Conservation (phyloP, 1,139 yeast species). For the Yamadazyma jaroonii region DNA sequence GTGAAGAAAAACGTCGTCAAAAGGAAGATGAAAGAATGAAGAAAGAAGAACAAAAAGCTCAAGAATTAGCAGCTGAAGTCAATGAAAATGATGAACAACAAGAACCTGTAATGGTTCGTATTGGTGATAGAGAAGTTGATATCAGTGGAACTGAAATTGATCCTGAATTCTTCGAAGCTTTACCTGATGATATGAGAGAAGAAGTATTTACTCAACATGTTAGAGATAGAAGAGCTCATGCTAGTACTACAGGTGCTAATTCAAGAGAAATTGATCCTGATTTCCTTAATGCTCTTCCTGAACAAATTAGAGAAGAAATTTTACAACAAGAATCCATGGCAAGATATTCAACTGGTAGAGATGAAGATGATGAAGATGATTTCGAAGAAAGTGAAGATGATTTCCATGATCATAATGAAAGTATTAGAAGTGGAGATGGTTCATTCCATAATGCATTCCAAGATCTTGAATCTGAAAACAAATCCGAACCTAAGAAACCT, state of each 20-base stretch:
- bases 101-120: conserved; percentile 62
- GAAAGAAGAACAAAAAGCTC: conserved; percentile 36
- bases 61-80: conserved; percentile 22
- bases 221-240: conserved; percentile 62
- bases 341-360: conserved; percentile 30
- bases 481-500: neutral
- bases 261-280: conserved; percentile 76
- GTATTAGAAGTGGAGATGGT: conserved; percentile 7
- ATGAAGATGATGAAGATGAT: conserved; percentile 25
- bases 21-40: conserved; percentile 34
- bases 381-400: conserved; percentile 16
- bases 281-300: conserved; percentile 80
- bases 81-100: conserved; percentile 11
- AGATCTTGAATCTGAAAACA: conserved; percentile 7
- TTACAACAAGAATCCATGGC: conserved; percentile 64
- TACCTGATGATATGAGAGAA: conserved; percentile 91
- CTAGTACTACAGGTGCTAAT: conserved; percentile 39
- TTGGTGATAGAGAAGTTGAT: conserved; percentile 80
- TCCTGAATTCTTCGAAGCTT: conserved; percentile 84
- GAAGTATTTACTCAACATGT: conserved; percentile 89
- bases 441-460: conserved; percentile 10
- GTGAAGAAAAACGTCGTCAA: conserved; percentile 19
- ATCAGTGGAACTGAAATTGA: conserved; percentile 90
- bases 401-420: conserved; percentile 8
- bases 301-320: conserved; percentile 68